Percentiles rank a stretch among this genome's conserved stretches.
Evolutionary conservation across 1,284 basidiomycete genomes (phyloP).

Genomic region (Leucoagaricus sp.): DNA sequence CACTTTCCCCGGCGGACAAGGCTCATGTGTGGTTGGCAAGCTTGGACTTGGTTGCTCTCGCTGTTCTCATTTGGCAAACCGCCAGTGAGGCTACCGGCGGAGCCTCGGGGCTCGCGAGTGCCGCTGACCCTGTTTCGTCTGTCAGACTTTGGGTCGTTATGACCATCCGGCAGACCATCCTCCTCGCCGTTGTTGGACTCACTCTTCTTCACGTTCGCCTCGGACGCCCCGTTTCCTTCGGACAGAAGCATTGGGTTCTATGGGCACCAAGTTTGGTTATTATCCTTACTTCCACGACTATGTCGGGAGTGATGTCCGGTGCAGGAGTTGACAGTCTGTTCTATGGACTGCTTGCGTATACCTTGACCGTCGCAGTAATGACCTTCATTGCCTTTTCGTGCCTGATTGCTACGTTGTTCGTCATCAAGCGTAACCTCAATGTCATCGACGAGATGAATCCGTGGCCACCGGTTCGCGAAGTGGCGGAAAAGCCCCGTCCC

Average conservation of each 20-base stretch:
- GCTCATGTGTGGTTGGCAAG: constrained; percentile 70
- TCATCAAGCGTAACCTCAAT: constrained; percentile 63
- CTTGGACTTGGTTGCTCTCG: constrained; percentile 61
- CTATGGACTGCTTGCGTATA: constrained; percentile 59
- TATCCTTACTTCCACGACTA: constrained; percentile 52
- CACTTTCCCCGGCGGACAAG: constrained; percentile 65
- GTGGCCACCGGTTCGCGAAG: constrained; percentile 55
- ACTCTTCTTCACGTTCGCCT: constrained; percentile 69
- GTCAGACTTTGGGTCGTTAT: constrained; percentile 63
- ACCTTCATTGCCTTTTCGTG: constrained; percentile 54
- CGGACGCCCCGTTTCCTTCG: constrained; percentile 68
- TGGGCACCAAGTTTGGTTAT: constrained; percentile 63
- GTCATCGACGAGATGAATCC: constrained; percentile 49
- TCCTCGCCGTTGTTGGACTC: constrained; percentile 56
- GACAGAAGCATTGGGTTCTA: constrained; percentile 65
- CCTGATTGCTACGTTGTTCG: constrained; percentile 57
- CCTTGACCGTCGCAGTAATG: constrained; percentile 49
- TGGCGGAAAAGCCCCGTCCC: constrained; percentile 48
- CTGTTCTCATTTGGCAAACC: constrained; percentile 65
- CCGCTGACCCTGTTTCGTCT: constrained; percentile 50
- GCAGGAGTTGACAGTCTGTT: constrained; percentile 56
- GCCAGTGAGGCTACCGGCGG: constrained; percentile 51
- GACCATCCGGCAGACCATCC: constrained; percentile 64
- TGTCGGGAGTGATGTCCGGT: constrained; percentile 59
- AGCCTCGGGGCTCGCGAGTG: constrained; percentile 41